phyloP scores from a whole-genome alignment of 768 basidiomycete species.

The Leccinum uliginosum region DNA sequence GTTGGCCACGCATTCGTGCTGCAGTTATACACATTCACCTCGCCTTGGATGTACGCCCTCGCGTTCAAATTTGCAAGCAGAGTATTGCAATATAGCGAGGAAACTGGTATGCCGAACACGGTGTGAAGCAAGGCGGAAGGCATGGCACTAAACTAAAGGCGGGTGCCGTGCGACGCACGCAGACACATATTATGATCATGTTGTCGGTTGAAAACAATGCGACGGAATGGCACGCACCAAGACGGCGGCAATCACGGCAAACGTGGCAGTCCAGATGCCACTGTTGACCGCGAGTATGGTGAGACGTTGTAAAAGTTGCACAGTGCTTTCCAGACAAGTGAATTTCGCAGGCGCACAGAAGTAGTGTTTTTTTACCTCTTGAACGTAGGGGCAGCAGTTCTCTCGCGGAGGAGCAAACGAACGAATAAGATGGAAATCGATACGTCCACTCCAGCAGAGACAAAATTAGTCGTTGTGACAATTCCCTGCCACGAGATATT shows the following conservation, averaged over 20 bases:
- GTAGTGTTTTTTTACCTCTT: not conserved
- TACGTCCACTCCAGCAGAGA: not conserved
- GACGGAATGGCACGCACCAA: not conserved
- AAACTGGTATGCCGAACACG: not conserved
- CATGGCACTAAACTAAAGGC: not conserved
- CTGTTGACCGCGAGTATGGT: not conserved
- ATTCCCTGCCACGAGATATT: not conserved
- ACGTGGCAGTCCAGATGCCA: not conserved
- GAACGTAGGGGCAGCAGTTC: not conserved
- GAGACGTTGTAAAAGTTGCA: not conserved
- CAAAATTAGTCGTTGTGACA: not conserved
- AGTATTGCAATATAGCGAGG: not conserved
- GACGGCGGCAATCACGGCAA: not conserved
- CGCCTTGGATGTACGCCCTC: not conserved
- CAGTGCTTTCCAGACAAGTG: not conserved
- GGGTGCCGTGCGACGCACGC: not conserved
- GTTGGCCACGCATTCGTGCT: no score
- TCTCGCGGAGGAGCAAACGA: not conserved
- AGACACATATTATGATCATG: not conserved
- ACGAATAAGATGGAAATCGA: not conserved
- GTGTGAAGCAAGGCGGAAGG: not conserved
- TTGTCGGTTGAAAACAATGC: not conserved
- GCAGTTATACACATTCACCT: no score
- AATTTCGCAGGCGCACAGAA: not conserved
- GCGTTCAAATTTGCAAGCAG: not conserved